Evolutionary conservation across 2,329 filamentous ascomycete genomes (phyloP), one percentile per base, ranked within the genome.

Genomic region (Aspergillus ruber): DNA sequence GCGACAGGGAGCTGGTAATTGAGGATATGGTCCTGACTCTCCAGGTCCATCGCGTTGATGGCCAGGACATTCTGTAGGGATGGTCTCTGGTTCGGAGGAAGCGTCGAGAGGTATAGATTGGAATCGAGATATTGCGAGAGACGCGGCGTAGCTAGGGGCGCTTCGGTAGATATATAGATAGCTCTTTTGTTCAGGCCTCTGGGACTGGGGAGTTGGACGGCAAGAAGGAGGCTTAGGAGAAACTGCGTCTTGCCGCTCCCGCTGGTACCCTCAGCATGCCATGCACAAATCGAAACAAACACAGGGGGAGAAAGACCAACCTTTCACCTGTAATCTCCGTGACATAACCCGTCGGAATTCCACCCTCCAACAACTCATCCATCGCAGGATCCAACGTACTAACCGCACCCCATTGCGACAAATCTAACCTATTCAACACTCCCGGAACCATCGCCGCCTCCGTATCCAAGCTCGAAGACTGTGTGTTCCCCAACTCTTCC

Each of bases 171-270:
- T 60, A 98, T 87, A 74, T 98, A 98, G 32, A 98, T 77, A 1
- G 88, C 85, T n/a, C 83, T 79, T 51, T 83, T 82, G 33, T 79
- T 79, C 0, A 90, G 77, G 5, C 88, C 89, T 38, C 76, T 75
- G 0, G 88, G 86, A 1, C 82, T 71, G 2, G 87, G 83, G 4
- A 97, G 83, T 67, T 98, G 93, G 13, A 85, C 84, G 27, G 90
- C 80, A 29, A 97, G 82, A 40, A 95, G 83, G 23, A 98, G 79
- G 18, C 85, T 84, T 23, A 97, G 80, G 23, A 97, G 83, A 61
- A 96, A 82, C 67, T 98, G 93, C 1, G 93, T 96, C 77, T 98
- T 98, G 61, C 91, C 93, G 55, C 84, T 87, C 58, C 90, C 93
- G 62, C 84, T 86, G 55, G 15, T 38, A 36, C 29, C 35, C 8